Conservation (phyloP, 805 yeast genomes). For the Candida ficus region DNA sequence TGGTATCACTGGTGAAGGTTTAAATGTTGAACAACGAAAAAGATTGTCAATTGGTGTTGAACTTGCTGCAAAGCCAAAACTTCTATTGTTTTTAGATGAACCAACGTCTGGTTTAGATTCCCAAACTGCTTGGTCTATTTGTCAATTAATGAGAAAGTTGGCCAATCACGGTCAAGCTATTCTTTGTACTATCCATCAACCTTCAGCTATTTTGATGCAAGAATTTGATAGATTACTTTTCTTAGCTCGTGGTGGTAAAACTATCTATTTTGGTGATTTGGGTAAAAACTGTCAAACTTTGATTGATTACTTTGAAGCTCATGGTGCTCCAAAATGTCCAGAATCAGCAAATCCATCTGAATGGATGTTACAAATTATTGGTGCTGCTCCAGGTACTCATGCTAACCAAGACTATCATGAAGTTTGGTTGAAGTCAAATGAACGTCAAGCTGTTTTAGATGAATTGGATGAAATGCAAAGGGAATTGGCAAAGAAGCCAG, state of each 20-base stretch:
- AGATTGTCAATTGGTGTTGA: constrained; percentile 63
- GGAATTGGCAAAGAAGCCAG: constrained; percentile 40
- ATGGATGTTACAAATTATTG: constrained; percentile 86
- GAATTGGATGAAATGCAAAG: constrained; percentile 63
- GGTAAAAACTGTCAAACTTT: constrained; percentile 54
- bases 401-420: constrained; percentile 68
- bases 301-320: constrained; percentile 58
- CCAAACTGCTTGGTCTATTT: constrained; percentile 63
- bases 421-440: constrained; percentile 71
- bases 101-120: constrained; percentile 68
- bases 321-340: constrained; percentile 67
- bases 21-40: constrained; percentile 61
- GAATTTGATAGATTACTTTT: constrained; percentile 74
- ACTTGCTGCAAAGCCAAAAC: constrained; percentile 59
- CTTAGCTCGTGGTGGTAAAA: constrained; percentile 63
- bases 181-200: constrained; percentile 77
- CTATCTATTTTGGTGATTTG: constrained; percentile 71
- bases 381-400: constrained; percentile 78
- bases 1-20: constrained; percentile 69
- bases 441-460: constrained; percentile 49
- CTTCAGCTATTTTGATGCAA: constrained; percentile 72
- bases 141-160: constrained; percentile 53
- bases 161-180: constrained; percentile 60
- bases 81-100: constrained; percentile 57
- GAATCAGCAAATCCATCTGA: constrained; percentile 74